Evolutionary conservation across 257 asterid species (phyloP).

Genomic region (Perilla frutescens): DNA sequence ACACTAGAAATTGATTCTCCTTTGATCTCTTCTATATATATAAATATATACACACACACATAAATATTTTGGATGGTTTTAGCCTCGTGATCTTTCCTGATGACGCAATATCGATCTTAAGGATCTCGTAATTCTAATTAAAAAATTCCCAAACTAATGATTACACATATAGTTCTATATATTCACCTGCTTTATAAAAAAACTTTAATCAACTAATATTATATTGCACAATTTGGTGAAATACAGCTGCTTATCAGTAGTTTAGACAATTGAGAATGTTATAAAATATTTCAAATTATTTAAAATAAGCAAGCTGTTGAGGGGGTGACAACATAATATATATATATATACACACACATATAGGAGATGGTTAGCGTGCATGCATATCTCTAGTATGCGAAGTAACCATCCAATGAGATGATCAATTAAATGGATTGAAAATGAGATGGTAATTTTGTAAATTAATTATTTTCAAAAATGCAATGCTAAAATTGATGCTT

Average conservation of each 20-base stretch:
- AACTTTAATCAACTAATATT: background rate
- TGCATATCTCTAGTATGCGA: no score
- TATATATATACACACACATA: no score
- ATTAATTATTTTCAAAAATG: no score
- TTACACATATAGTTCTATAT: background rate
- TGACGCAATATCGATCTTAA: conserved; percentile 5
- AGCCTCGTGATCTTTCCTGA: background rate
- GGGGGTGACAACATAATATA: background rate
- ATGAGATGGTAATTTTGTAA: no score
- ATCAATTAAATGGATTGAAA: no score
- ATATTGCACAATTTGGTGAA: conserved; percentile 1
- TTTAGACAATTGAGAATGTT: background rate
- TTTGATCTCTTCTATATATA: no score
- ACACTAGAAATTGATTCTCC: no score
- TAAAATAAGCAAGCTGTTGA: background rate
- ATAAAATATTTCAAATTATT: background rate
- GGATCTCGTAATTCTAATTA: background rate
- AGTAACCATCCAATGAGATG: no score
- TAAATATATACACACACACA: no score
- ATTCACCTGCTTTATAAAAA: background rate
- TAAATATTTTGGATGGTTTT: no score
- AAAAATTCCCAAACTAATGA: background rate
- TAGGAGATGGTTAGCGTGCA: no score
- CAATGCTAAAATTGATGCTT: no score
- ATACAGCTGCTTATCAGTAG: conserved; percentile 13